Evolutionary conservation across 2,329 filamentous ascomycete genomes (phyloP).

Genomic region (Nigrospora osmanthi): DNA sequence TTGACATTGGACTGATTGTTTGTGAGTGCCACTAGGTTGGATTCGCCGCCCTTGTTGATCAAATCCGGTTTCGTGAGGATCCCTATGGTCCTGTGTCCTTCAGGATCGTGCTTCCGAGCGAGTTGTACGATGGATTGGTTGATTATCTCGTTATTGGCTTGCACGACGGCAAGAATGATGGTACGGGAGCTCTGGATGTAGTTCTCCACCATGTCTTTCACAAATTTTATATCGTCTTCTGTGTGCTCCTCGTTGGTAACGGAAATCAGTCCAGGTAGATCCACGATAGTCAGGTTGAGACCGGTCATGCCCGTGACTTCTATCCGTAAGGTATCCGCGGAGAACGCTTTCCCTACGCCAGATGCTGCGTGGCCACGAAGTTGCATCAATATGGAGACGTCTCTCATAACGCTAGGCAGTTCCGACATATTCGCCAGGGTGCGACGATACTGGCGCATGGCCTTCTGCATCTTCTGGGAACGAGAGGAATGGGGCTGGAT

Average conservation of each 20-base stretch:
- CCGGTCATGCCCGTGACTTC: slow-evolving; percentile 12
- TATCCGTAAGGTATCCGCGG: slow-evolving; percentile 16
- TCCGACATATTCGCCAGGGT: slow-evolving; percentile 10
- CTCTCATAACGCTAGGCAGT: slow-evolving; percentile 12
- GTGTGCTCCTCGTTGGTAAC: slow-evolving; percentile 21
- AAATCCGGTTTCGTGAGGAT: slow-evolving; percentile 36
- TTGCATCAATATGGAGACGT: slow-evolving; percentile 11
- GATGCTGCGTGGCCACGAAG: slow-evolving; percentile 5
- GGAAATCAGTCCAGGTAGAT: slow-evolving; percentile 37
- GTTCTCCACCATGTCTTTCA: slow-evolving; percentile 25
- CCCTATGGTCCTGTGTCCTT: slow-evolving; percentile 27
- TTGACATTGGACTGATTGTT: slow-evolving; percentile 28
- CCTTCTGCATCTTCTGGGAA: neutral
- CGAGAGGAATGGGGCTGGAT: slow-evolving; percentile 9
- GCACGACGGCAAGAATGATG: slow-evolving; percentile 37
- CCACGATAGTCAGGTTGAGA: slow-evolving; percentile 35
- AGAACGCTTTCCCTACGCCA: slow-evolving; percentile 8
- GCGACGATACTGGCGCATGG: slow-evolving; percentile 6
- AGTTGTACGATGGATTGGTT: slow-evolving; percentile 27
- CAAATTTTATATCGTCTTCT: slow-evolving; percentile 24
- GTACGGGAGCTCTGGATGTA: slow-evolving; percentile 32
- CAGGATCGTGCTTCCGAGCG: slow-evolving; percentile 21
- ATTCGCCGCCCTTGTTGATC: slow-evolving; percentile 13
- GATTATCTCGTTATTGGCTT: slow-evolving; percentile 28
- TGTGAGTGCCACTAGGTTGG: slow-evolving; percentile 16